Percentiles rank a stretch among this genome's conserved stretches.
These are phyloP conservation scores for Tubosaeta brunneosetosa DNA, from an alignment of 768 basidiomycete species.

Conservation along the genomic window DNA sequence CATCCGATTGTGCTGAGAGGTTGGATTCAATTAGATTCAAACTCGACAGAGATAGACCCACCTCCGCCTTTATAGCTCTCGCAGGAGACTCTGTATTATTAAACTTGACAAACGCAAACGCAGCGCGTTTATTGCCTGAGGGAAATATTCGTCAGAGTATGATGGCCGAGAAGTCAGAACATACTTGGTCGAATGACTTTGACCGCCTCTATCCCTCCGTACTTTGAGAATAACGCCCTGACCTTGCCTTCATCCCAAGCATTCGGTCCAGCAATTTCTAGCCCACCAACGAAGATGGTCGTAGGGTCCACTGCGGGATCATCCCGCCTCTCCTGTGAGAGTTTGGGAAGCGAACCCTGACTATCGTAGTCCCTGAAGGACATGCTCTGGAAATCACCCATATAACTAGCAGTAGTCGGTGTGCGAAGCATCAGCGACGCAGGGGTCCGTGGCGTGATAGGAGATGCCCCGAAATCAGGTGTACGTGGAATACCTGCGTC, in stretches of 20 bases:
- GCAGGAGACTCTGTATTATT: constrained; percentile 57
- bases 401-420: constrained; percentile 38
- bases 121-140: constrained; percentile 58
- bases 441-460: constrained; percentile 48
- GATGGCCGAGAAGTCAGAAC: constrained; percentile 17
- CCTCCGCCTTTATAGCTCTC: constrained; percentile 65
- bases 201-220: constrained; percentile 59
- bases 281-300: constrained; percentile 73
- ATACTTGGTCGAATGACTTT: constrained; percentile 64
- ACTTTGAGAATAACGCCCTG: constrained; percentile 53
- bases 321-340: constrained; percentile 23
- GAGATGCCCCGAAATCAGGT: constrained; percentile 44
- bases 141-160: background rate
- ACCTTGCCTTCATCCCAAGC: constrained; percentile 71
- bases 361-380: constrained; percentile 22
- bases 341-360: constrained; percentile 15
- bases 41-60: constrained; percentile 22
- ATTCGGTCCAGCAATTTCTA: constrained; percentile 57
- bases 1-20: constrained; percentile 62
- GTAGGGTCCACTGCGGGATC: constrained; percentile 55
- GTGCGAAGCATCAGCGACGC: constrained; percentile 47
- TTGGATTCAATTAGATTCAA: constrained; percentile 1
- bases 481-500: constrained; percentile 36
- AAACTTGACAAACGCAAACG: constrained; percentile 77
- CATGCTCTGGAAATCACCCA: constrained; percentile 31